Percentiles rank a stretch among this genome's conserved stretches.
Evolutionary conservation across 768 basidiomycete species (phyloP).

Genomic region (Exidia glandulosa): DNA sequence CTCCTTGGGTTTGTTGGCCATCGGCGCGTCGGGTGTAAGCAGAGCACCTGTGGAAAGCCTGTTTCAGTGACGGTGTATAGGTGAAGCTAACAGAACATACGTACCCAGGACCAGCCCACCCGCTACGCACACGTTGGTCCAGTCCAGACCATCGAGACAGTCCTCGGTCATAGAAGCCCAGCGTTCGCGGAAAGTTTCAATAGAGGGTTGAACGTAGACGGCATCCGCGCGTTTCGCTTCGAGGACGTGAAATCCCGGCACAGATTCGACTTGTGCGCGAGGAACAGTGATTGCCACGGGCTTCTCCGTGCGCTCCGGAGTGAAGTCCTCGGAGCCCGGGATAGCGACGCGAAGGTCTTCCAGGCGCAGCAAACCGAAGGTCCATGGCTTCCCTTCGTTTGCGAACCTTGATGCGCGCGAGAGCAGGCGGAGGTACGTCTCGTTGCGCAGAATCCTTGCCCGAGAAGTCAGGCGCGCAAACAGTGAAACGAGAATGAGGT

Average conservation of each 20-base stretch:
- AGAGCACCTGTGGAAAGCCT: not conserved
- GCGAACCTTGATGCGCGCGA: not conserved
- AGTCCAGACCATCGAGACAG: constrained; percentile 4
- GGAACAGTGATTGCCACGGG: not conserved
- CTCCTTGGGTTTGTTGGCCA: constrained; percentile 1
- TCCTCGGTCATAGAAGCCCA: constrained; percentile 3
- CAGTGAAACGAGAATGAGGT: too few species aligned
- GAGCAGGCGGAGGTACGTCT: not conserved
- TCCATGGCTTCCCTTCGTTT: not conserved
- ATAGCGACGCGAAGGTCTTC: not conserved
- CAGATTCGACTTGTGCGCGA: not conserved
- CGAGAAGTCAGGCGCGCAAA: not conserved
- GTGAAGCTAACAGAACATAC: too few species aligned
- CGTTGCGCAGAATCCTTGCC: not conserved
- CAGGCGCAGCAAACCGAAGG: not conserved
- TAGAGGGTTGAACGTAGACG: constrained; percentile 2
- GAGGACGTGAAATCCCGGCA: constrained; percentile 2
- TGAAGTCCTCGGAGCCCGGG: not conserved
- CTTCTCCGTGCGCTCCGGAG: not conserved
- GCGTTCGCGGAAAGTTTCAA: not conserved
- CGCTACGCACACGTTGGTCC: constrained; percentile 8
- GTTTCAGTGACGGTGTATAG: too few species aligned
- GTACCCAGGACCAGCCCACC: constrained; percentile 7
- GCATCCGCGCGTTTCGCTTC: constrained; percentile 1
- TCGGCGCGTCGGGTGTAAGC: not conserved